Conservation (phyloP, 495 filamentous ascomycete species). For the Penicillium arizonense region DNA sequence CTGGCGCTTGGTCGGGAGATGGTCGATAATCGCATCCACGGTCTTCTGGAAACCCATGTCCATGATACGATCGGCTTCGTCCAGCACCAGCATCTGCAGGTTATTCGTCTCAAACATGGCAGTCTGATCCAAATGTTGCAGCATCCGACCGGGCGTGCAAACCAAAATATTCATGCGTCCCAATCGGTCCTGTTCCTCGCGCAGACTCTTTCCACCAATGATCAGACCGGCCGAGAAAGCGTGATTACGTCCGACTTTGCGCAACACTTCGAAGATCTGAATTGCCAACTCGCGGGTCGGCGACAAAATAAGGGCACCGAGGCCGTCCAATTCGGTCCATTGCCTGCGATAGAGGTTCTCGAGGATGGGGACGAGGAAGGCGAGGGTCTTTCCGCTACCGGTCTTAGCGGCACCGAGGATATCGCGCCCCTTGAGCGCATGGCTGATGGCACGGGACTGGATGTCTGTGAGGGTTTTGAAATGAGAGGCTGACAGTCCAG, state of each 20-base stretch:
- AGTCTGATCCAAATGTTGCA: slow-evolving; percentile 96
- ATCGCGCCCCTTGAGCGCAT: slow-evolving; percentile 82
- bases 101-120: slow-evolving; percentile 86
- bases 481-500: slow-evolving; percentile 80
- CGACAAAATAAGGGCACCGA: slow-evolving; percentile 90
- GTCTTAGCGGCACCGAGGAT: slow-evolving; percentile 96
- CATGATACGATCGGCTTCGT: slow-evolving; percentile 95
- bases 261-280: slow-evolving; percentile 94
- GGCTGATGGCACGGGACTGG: slow-evolving; percentile 80
- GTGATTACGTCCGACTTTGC: slow-evolving; percentile 87
- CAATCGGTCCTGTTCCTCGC: slow-evolving; percentile 83
- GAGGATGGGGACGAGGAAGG: slow-evolving; percentile 88
- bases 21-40: slow-evolving; percentile 90
- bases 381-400: slow-evolving; percentile 92
- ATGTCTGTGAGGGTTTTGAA: slow-evolving; percentile 91
- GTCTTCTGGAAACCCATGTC: slow-evolving; percentile 96
- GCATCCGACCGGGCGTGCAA: slow-evolving; percentile 90
- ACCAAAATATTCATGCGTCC: slow-evolving; percentile 97
- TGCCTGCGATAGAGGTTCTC: slow-evolving; percentile 90
- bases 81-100: slow-evolving; percentile 87
- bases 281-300: slow-evolving; percentile 94
- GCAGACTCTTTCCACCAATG: slow-evolving; percentile 89
- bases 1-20: slow-evolving; percentile 83
- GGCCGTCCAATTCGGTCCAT: slow-evolving; percentile 88
- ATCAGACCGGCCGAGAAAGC: slow-evolving; percentile 90